Evolutionary conservation across 768 basidiomycete species (phyloP), one percentile per base, ranked within the genome.

Genomic region (Ramaria sp.): DNA sequence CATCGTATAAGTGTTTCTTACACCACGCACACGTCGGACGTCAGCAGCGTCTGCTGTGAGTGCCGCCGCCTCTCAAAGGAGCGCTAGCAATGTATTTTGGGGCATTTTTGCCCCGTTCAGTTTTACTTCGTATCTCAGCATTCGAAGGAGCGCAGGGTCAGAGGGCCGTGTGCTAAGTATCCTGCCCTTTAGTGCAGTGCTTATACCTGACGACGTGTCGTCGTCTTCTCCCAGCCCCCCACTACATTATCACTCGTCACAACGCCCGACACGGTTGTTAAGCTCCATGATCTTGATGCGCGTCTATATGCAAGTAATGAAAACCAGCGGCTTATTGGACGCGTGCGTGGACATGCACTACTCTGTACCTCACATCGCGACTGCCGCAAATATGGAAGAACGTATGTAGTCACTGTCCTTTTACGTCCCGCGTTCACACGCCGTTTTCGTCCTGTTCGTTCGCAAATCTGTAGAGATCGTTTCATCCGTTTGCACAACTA

Each of bases 311-410:
- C 42, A 42, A 27, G 48, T 33, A 52, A 42, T 24, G 53, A 59
- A 30, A 43, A 37, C 43, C 6, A 57, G 20, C 43, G 19, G 19
- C 66, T 92, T 24, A 71, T 98, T 50, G 96, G 96, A 1, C 84
- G 96, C 2, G 80, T 92, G 94, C 96, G 9, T 99, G 96, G 96
- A 66, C 86, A 19, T 97, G 95, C 67, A 92, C 94, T 1, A 88
- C 83, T 0, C 73, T 97, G 15, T 99, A 99, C 69, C 73, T 99
- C 37, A 97, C 95, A 3, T 90, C 88, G 3, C 82, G 96, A 59
- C 70, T 99, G 64, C 96, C 96, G 20, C 96, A 99, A 69, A 96
- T 99, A 61, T 98, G 96, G 96, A 95, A 94, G 71, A 97, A 97
- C 65, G 94, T 96, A 69, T 68, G 91, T 82, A 22, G 20, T 45